phyloP scores from a whole-genome alignment of 192 early-diverging fungal genomes.

The Chytriomyces sp. region DNA sequence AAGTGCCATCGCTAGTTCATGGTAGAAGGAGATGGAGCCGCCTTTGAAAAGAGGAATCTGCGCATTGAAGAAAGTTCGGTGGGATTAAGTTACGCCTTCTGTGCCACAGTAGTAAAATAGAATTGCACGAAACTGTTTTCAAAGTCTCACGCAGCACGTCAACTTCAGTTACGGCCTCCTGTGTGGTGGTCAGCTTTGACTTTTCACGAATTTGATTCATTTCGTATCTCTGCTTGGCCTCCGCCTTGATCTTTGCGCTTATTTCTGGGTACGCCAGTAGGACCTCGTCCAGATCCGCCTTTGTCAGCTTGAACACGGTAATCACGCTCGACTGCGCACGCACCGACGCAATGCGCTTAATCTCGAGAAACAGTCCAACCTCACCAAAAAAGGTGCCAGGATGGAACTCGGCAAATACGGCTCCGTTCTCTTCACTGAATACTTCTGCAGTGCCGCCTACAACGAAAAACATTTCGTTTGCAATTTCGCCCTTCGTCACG shows the following conservation, averaged over 20 bases:
- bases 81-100: background rate
- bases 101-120: conserved; percentile 21
- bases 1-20: conserved; percentile 55
- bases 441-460: conserved; percentile 55
- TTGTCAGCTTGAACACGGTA: conserved; percentile 57
- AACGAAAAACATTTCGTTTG: conserved; percentile 61
- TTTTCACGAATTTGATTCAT: conserved; percentile 55
- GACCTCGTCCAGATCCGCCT: conserved; percentile 51
- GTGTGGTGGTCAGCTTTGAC: conserved; percentile 37
- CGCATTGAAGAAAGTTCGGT: no score
- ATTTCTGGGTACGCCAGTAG: conserved; percentile 56
- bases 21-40: conserved; percentile 49
- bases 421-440: conserved; percentile 50
- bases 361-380: conserved; percentile 56
- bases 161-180: conserved; percentile 53
- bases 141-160: conserved; percentile 63
- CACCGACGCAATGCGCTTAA: conserved; percentile 59
- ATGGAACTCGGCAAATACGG: conserved; percentile 54
- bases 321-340: conserved; percentile 41
- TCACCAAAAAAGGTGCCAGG: conserved; percentile 62
- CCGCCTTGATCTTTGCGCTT: conserved; percentile 47
- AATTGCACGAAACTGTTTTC: conserved; percentile 39
- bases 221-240: conserved; percentile 52
- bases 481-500: conserved; percentile 55
- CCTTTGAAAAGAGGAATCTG: conserved; percentile 60